Percentiles rank a stretch among this genome's conserved stretches.
Conservation (phyloP, 2,329 filamentous ascomycete species). For the Aspergillus sp. region DNA sequence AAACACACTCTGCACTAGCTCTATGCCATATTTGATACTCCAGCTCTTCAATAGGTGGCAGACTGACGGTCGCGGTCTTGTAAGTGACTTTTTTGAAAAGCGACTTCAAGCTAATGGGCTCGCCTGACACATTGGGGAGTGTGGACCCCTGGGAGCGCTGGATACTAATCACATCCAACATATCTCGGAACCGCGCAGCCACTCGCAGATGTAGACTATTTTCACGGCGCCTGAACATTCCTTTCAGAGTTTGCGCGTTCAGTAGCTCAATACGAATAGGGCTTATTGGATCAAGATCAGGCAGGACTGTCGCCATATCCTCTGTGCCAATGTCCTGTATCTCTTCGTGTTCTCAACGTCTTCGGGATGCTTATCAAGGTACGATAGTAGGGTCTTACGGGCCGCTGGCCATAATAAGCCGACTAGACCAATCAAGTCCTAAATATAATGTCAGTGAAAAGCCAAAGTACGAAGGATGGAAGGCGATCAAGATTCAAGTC, state of each 20-base stretch:
- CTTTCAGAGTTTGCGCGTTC: not conserved
- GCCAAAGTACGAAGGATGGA: not conserved
- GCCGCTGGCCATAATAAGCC: not conserved
- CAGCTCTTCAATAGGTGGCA: not conserved
- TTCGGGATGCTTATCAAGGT: not conserved
- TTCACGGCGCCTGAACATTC: not conserved
- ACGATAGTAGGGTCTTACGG: not conserved
- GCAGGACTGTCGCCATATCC: not conserved
- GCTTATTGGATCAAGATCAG: not conserved
- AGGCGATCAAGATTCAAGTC: not conserved
- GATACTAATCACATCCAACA: not conserved
- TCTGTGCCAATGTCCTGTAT: not conserved
- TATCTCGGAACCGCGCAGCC: not conserved
- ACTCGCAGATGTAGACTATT: not conserved
- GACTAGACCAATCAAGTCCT: not conserved
- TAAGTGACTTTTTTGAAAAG: not conserved
- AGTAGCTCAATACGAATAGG: not conserved
- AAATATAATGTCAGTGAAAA: not conserved
- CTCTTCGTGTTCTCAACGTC: not conserved
- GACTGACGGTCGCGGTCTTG: not conserved
- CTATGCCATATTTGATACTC: constrained; percentile 1
- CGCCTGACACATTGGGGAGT: not conserved
- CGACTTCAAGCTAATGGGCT: not conserved
- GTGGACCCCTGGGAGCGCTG: not conserved
- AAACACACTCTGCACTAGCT: not conserved